Evolutionary conservation across 805 yeast species (phyloP).

Genomic region (Maudiozyma barnettii): DNA sequence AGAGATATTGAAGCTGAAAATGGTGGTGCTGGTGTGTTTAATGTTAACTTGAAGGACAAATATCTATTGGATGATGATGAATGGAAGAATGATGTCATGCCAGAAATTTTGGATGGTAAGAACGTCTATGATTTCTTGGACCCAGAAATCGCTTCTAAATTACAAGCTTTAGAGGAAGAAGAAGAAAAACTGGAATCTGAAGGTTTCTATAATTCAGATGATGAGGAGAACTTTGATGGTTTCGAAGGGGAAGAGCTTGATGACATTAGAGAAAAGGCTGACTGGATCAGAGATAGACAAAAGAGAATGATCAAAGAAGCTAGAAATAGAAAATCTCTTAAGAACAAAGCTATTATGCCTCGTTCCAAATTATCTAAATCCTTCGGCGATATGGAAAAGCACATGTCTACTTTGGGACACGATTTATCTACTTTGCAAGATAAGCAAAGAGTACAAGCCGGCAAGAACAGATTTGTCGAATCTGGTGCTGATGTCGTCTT

Average conservation of each 20-base stretch:
- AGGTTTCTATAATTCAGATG: slow-evolving; percentile 93
- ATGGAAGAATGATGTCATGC: slow-evolving; percentile 97
- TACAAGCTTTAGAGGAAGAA: slow-evolving; percentile 92
- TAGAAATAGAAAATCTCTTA: slow-evolving; percentile 75
- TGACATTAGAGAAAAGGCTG: slow-evolving; percentile 73
- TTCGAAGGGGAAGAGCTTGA: slow-evolving; percentile 57
- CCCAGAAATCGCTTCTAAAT: slow-evolving; percentile 86
- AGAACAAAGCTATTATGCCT: slow-evolving; percentile 82
- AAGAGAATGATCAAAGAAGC: slow-evolving; percentile 86
- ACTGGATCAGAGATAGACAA: slow-evolving; percentile 93
- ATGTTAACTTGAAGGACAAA: slow-evolving; percentile 85
- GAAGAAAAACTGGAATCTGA: slow-evolving; percentile 88
- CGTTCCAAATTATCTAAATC: slow-evolving; percentile 77
- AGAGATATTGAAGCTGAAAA: slow-evolving; percentile 87
- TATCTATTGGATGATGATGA: slow-evolving; percentile 90
- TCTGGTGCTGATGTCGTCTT: slow-evolving; percentile 77
- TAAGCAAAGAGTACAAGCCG: slow-evolving; percentile 35
- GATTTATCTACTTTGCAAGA: slow-evolving; percentile 62
- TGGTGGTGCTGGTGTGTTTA: slow-evolving; percentile 98
- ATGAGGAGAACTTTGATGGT: slow-evolving; percentile 61
- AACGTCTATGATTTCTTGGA: slow-evolving; percentile 96
- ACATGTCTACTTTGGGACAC: slow-evolving; percentile 83
- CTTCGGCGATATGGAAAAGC: slow-evolving; percentile 72
- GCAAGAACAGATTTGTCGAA: slow-evolving; percentile 33
- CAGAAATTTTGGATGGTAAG: slow-evolving; percentile 91